Base-by-base conservation (phyloP, 208 protist genomes). In the Leishmania martiniquensis region DNA sequence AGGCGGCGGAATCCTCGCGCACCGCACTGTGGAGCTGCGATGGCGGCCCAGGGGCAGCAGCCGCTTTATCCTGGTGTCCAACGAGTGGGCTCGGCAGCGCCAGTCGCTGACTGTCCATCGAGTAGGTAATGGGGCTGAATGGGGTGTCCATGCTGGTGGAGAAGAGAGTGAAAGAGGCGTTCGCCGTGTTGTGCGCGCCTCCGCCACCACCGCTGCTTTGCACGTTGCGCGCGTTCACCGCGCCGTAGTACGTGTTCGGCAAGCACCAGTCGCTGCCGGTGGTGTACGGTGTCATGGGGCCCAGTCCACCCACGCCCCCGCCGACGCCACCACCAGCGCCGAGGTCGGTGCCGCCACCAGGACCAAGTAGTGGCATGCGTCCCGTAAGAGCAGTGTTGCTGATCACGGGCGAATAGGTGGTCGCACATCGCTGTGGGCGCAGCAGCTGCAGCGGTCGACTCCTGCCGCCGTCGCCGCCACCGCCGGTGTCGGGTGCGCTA, bases 101-200 rank as follows among this genome's bases (percentile, higher is more conserved):
- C 37, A 90, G 69, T 51, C 60, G 81, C 57, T 77, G 76, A 45
- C 82, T 78, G 76, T 96, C 91, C 73, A 95, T 83, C 15, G 93
- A 92, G 81, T 97, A 97, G 15, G 89, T 95, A 81, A 97, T 97
- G 60, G 93, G 93, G 77, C 93, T 97, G 77, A 93, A 97, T 29
- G 90, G 93, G 0, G 86, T 93, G 62, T 97, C 85, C 72, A 94
- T 88, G 72, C 89, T 94, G 9, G 93, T 83, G 32, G 90, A 95
- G 52, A 90, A 86, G 37, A 97, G 83, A 13, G 89, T 95, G 78
- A 96, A 97, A 49, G 87, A 93, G 47, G 80, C 78, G 73, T 89
- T 92, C 17, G 82, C 66, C 44, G 59, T 75, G 37, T 37, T 72
- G 44, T 47, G 29, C 39, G 13, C 15, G 60, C 82, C 51, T 5